Evolutionary conservation across 345 rosid species (phyloP).

Genomic region (Aegle marmelos): DNA sequence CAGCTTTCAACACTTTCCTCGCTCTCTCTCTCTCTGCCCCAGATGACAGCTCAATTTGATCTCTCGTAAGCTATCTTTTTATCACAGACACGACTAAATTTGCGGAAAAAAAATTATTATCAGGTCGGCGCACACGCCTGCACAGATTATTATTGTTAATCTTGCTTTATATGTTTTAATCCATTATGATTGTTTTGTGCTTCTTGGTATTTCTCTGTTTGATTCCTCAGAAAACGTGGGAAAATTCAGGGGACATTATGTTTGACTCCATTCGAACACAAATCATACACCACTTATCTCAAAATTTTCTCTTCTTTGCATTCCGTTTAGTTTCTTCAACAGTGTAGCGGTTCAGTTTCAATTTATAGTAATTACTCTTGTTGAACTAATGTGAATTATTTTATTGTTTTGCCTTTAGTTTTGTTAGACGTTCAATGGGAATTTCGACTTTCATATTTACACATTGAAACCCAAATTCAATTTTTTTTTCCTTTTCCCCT

Average conservation of each 20-base stretch:
- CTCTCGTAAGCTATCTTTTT: constrained; percentile 4
- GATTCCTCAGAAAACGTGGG: neutral
- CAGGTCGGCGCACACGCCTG: neutral
- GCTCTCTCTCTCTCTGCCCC: neutral
- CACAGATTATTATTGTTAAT: neutral
- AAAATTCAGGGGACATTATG: neutral
- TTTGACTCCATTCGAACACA: neutral
- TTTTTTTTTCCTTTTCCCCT: neutral
- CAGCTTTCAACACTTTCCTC: neutral
- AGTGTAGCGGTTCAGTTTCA: neutral
- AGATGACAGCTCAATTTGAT: constrained; percentile 10
- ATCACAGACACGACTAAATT: neutral
- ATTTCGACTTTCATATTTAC: neutral
- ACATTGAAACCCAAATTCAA: neutral
- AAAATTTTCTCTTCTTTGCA: neutral
- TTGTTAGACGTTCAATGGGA: neutral
- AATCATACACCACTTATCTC: neutral
- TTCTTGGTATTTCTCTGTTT: constrained; percentile 9
- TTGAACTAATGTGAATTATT: constrained; percentile 1
- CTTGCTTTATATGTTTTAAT: neutral
- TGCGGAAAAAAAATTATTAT: neutral
- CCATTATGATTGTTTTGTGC: neutral
- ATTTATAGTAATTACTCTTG: neutral
- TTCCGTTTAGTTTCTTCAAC: neutral
- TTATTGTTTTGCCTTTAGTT: too few species aligned